Conservation (phyloP, 140 eudicot species). For the Ambrosia hybrid region DNA sequence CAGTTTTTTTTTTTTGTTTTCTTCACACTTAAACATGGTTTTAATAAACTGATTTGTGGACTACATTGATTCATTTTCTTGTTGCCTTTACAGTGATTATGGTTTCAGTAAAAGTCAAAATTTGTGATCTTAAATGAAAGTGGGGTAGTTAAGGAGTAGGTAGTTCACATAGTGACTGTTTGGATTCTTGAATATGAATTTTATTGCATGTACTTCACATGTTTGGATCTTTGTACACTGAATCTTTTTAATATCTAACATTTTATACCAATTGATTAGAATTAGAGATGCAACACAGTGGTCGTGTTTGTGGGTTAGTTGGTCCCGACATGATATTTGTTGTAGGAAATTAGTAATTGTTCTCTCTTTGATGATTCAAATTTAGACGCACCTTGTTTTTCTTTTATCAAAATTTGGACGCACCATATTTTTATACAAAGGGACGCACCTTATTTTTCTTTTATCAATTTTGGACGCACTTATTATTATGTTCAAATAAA, state of each 20-base stretch:
- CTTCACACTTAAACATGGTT: slow-evolving; percentile 33
- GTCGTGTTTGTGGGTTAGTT: too few species aligned
- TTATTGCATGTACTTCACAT: slow-evolving; percentile 25
- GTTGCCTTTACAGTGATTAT: not conserved
- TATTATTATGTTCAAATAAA: too few species aligned
- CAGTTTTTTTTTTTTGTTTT: slow-evolving; percentile 32
- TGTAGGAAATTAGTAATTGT: too few species aligned
- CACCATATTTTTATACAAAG: too few species aligned
- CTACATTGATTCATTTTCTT: not conserved
- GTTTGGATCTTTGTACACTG: slow-evolving; percentile 26
- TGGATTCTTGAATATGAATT: slow-evolving; percentile 40
- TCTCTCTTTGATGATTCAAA: too few species aligned
- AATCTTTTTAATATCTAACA: slow-evolving; percentile 8
- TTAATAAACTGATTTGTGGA: slow-evolving; percentile 23
- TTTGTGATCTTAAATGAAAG: not conserved
- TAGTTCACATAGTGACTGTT: slow-evolving; percentile 15
- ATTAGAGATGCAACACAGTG: too few species aligned
- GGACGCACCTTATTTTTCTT: too few species aligned
- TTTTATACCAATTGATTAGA: not conserved
- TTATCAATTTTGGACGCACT: too few species aligned
- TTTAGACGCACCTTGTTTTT: too few species aligned
- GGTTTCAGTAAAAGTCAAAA: not conserved
- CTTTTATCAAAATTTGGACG: too few species aligned
- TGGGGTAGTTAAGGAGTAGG: slow-evolving; percentile 37
- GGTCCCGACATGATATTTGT: too few species aligned